phyloP scores from a whole-genome alignment of 1,139 yeast species.

The Candida mesenterica region DNA sequence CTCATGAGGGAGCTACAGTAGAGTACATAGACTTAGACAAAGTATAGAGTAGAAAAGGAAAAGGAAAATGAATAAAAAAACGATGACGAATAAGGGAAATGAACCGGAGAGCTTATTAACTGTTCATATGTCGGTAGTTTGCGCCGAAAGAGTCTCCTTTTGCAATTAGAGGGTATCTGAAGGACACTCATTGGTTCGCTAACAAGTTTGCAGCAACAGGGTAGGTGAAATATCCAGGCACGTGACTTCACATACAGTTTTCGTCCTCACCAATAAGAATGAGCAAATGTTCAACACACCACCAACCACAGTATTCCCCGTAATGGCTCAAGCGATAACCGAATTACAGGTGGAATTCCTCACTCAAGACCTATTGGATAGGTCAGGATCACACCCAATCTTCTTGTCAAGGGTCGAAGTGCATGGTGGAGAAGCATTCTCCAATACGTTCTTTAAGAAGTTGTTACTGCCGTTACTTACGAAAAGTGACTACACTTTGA shows the following conservation, averaged over 20 bases:
- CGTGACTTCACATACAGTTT: background rate
- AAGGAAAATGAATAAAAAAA: no score
- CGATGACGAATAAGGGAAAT: no score
- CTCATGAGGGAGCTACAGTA: conserved; percentile 78
- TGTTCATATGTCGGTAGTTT: no score
- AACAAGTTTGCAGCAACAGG: no score
- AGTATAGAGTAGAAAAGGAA: background rate
- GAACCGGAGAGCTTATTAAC: no score
- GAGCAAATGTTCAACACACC: background rate
- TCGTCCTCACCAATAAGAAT: background rate
- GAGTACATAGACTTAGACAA: background rate
- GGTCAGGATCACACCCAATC: conserved; percentile 41
- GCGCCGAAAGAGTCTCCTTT: no score
- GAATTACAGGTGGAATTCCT: conserved; percentile 28
- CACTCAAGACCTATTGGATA: conserved; percentile 32
- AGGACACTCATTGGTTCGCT: no score
- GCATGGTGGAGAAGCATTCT: conserved; percentile 49
- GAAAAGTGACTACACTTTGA: conserved; percentile 46
- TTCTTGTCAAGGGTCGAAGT: conserved; percentile 47
- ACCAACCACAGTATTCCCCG: background rate
- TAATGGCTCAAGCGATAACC: background rate
- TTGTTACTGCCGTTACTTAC: conserved; percentile 44
- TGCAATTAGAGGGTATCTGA: no score
- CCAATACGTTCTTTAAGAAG: conserved; percentile 45
- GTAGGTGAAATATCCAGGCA: no score